These are phyloP conservation scores for Uncinocarpus reesii DNA, from an alignment of 2,329 filamentous ascomycete species.

Conservation along the genomic window DNA sequence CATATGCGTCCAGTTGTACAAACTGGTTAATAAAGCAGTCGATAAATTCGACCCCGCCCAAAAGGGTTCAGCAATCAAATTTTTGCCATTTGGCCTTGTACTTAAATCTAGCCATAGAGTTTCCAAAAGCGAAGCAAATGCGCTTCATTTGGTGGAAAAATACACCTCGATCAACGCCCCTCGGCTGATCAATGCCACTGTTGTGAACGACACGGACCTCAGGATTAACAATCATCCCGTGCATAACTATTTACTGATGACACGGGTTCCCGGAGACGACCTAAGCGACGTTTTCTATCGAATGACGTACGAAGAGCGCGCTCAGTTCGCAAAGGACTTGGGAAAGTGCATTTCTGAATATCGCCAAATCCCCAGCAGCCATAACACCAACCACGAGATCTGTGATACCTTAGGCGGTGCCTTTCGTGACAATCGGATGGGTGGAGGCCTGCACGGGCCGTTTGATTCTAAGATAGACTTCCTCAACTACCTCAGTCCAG, in stretches of 20 bases:
- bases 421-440: constrained; percentile 4
- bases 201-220: too few relatives aligned
- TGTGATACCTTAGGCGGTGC: constrained; percentile 8
- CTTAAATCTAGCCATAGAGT: constrained; percentile 8
- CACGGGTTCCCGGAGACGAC: constrained; percentile 1
- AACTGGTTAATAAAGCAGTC: too few relatives aligned
- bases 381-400: neutral
- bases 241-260: too few relatives aligned
- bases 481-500: constrained; percentile 2
- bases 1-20: too few relatives aligned
- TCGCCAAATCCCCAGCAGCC: constrained; percentile 13
- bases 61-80: constrained; percentile 1
- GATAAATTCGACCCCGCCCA: too few relatives aligned
- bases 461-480: constrained; percentile 12
- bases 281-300: constrained; percentile 11
- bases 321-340: constrained; percentile 11
- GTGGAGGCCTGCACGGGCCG: constrained; percentile 7
- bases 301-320: constrained; percentile 11
- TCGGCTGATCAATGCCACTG: constrained; percentile 10
- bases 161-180: constrained; percentile 13
- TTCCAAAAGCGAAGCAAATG: constrained; percentile 13
- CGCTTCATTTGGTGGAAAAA: constrained; percentile 13
- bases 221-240: too few relatives aligned
- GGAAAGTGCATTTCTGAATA: constrained; percentile 6
- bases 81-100: constrained; percentile 5